Evolutionary conservation across 306 rosid genomes (phyloP).

Genomic region (Trifolium fragiferum): DNA sequence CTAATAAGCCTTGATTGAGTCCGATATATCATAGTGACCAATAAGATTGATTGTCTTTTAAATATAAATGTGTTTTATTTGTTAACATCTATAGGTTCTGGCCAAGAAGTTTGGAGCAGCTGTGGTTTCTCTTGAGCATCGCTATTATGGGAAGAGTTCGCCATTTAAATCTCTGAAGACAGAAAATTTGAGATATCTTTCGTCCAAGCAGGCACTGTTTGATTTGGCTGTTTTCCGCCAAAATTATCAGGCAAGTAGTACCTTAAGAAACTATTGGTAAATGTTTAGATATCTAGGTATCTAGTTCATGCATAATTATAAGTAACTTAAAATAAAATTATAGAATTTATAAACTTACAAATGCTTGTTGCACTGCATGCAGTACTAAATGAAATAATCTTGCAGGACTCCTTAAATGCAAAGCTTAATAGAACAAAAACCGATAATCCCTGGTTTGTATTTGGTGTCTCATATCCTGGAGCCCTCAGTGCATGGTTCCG

Average conservation of each 20-base stretch:
- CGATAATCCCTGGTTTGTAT: conserved; percentile 82
- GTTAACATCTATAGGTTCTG: conserved; percentile 59
- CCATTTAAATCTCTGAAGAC: conserved; percentile 74
- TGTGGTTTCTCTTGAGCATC: conserved; percentile 91
- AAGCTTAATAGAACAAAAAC: conserved; percentile 58
- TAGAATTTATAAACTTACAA: conserved; percentile 18
- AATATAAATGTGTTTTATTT: conserved; percentile 10
- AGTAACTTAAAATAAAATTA: conserved; percentile 22
- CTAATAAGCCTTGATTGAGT: not conserved
- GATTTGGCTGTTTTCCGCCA: conserved; percentile 90
- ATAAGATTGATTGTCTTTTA: not conserved
- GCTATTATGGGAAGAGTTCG: conserved; percentile 91
- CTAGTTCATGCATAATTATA: conserved; percentile 34
- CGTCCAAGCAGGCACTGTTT: conserved; percentile 93
- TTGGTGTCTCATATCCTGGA: conserved; percentile 85
- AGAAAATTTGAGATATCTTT: conserved; percentile 80
- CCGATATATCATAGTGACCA: not conserved
- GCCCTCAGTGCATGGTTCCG: conserved; percentile 99
- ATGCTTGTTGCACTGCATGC: conserved; percentile 14
- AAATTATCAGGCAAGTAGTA: conserved; percentile 76
- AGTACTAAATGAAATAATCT: conserved; percentile 16
- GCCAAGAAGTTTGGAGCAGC: conserved; percentile 98
- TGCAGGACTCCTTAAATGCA: conserved; percentile 67
- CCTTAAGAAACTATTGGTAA: conserved; percentile 20
- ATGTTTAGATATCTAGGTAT: not conserved